Evolutionary conservation across 441 rosid genomes (phyloP), one percentile per base, ranked within the genome.

Genomic region (Bruguiera hainesii): DNA sequence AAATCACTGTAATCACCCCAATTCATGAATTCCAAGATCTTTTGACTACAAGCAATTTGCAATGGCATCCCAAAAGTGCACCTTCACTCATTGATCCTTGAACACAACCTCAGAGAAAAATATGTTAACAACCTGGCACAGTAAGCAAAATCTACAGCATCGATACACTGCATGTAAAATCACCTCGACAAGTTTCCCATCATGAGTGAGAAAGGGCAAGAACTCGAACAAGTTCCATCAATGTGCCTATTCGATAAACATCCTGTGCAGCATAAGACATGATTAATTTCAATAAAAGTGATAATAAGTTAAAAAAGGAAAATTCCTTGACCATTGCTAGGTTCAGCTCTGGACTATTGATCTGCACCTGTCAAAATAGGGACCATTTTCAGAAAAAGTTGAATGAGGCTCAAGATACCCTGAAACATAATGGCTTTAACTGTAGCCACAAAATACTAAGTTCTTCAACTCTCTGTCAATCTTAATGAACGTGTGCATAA

Each of bases 61-160:
- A 91, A 49, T 11, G 98, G 96, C 97, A 89, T 91, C 79, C 98
- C 97, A 71, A 93, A 57, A 94, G 90, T 69, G 97, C 97, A 58
- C 98, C 97, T 76, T 82, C 80, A 37, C 97, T 96, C 98, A 94
- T 91, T 20, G 98, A 91, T 42, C 98, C 97, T 79, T 94, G 98
- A 70, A 91, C 98, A 81, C 97, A 94, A 71, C 97, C 98, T 91
- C 75, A 51, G 70, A 61, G 53, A 65, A 15, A 63, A 73, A 68
- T 31, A 59, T 65, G 55, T 52, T 37, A 70, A 69, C 60, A 39
- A 30, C 35, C 65, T 8, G 46, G 60, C 50, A 57, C 42, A 56
- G 39, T 6, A 3, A 48, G 68, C 25, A 28, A 42, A 15, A 0
- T 21, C 11, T 53, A 26, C 49, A 69, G 13, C 29, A 42, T 25